phyloP scores from a whole-genome alignment of 2,329 filamentous ascomycete species.

The Trichocomaceae sp. region DNA sequence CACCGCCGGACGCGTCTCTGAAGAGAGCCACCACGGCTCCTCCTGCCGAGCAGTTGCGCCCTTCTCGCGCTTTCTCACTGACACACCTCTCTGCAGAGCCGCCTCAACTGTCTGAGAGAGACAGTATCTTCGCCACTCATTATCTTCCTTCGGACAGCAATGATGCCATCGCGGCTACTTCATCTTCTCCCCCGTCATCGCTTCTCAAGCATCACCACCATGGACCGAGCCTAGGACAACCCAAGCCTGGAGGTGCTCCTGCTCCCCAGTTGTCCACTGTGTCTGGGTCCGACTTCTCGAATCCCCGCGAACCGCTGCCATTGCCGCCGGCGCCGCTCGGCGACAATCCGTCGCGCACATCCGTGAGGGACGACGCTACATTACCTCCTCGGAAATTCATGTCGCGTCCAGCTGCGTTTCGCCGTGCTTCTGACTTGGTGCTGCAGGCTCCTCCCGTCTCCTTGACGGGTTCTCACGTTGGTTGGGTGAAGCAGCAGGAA shows the following conservation, averaged over 20 bases:
- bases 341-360: conserved; percentile 18
- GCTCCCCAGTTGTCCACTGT: conserved; percentile 21
- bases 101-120: conserved; percentile 55
- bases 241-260: conserved; percentile 28
- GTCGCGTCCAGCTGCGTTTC: conserved; percentile 16
- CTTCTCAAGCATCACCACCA: conserved; percentile 26
- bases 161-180: conserved; percentile 26
- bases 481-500: conserved; percentile 20
- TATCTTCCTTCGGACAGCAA: conserved; percentile 47
- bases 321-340: too few species aligned
- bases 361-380: conserved; percentile 10
- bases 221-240: conserved; percentile 17
- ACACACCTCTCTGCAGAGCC: background rate
- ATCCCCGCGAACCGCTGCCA: background rate
- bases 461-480: conserved; percentile 22
- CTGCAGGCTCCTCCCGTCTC: conserved; percentile 23
- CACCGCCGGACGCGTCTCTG: conserved; percentile 8
- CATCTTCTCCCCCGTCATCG: conserved; percentile 30
- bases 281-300: background rate
- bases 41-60: conserved; percentile 4
- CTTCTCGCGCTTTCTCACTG: conserved; percentile 11
- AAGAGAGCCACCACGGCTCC: conserved; percentile 13
- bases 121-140: conserved; percentile 59
- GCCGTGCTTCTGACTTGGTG: conserved; percentile 20
- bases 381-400: conserved; percentile 19